Evolutionary conservation across 208 protist species (phyloP).

Genomic region (Novymonas esmeraldas): DNA sequence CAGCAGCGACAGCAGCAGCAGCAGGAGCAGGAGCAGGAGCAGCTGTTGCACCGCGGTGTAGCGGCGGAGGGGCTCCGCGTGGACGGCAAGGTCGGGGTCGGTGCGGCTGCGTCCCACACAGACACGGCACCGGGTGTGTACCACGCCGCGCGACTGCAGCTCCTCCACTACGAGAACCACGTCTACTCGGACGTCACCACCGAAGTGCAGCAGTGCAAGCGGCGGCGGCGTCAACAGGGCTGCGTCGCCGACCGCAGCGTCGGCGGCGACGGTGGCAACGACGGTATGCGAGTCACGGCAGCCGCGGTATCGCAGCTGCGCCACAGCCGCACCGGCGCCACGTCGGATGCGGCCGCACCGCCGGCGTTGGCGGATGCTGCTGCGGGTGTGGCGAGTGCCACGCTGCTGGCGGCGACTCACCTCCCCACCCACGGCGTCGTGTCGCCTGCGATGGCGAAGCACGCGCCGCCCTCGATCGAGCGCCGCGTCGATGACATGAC

Average conservation of each 20-base stretch:
- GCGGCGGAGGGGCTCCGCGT: too few relatives aligned
- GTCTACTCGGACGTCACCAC: constrained; percentile 36
- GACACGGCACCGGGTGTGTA: constrained; percentile 20
- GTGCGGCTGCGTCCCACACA: constrained; percentile 24
- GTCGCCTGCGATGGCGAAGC: too few relatives aligned
- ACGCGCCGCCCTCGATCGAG: constrained; percentile 30
- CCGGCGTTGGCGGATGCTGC: too few relatives aligned
- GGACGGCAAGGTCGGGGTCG: too few relatives aligned
- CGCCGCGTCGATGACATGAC: constrained; percentile 63
- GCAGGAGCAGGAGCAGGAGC: not conserved
- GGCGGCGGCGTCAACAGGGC: constrained; percentile 8
- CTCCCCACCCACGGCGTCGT: too few relatives aligned
- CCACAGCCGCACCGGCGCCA: too few relatives aligned
- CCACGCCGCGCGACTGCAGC: constrained; percentile 17
- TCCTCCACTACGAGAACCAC: constrained; percentile 17
- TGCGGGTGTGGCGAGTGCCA: too few relatives aligned
- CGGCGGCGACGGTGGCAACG: not conserved
- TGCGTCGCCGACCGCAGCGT: not conserved
- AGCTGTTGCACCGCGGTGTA: not conserved
- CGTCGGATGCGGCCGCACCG: too few relatives aligned
- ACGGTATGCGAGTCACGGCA: too few relatives aligned
- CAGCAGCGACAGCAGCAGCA: constrained; percentile 3
- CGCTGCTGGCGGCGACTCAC: too few relatives aligned
- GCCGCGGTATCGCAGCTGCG: too few relatives aligned
- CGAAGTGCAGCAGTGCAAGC: constrained; percentile 29